Conservation (phyloP, 1,284 basidiomycete species). For the Golubevia sp. region DNA sequence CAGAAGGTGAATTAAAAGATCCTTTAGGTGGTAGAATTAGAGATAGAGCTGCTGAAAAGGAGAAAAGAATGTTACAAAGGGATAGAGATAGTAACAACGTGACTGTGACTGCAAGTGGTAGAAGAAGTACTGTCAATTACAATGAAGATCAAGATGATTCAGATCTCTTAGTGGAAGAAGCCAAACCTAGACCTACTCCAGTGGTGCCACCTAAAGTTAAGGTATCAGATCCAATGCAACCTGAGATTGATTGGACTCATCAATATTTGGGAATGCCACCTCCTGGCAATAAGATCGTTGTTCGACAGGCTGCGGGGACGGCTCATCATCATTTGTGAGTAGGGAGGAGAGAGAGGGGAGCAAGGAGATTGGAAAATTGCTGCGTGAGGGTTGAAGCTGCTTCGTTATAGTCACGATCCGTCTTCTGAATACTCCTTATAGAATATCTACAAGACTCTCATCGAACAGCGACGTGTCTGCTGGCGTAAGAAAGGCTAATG, state of each 20-base stretch:
- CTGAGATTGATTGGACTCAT: conserved; percentile 18
- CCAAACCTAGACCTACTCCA: too few relatives aligned
- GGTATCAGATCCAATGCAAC: conserved; percentile 2
- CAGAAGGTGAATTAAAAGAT: neutral
- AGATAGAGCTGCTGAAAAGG: conserved; percentile 4
- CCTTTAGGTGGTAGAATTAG: conserved; percentile 4
- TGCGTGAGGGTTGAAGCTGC: neutral
- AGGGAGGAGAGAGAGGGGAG: neutral
- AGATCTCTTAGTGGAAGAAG: neutral
- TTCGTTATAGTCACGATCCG: too few relatives aligned
- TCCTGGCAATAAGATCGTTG: conserved; percentile 35
- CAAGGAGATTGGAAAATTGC: neutral
- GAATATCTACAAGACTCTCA: too few relatives aligned
- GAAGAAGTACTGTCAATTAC: conserved; percentile 9
- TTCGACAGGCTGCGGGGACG: conserved; percentile 27
- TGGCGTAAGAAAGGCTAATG: too few relatives aligned
- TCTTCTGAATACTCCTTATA: too few relatives aligned
- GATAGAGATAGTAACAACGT: conserved; percentile 41
- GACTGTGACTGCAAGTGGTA: conserved; percentile 37
- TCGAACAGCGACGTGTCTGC: too few relatives aligned
- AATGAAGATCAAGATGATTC: conserved; percentile 25
- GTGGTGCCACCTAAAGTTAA: too few relatives aligned
- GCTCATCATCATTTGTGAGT: conserved; percentile 36
- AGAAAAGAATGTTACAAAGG: conserved; percentile 20
- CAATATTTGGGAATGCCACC: conserved; percentile 45